Base-by-base conservation (phyloP, 306 rosid genomes). In the Castanea sativa region DNA sequence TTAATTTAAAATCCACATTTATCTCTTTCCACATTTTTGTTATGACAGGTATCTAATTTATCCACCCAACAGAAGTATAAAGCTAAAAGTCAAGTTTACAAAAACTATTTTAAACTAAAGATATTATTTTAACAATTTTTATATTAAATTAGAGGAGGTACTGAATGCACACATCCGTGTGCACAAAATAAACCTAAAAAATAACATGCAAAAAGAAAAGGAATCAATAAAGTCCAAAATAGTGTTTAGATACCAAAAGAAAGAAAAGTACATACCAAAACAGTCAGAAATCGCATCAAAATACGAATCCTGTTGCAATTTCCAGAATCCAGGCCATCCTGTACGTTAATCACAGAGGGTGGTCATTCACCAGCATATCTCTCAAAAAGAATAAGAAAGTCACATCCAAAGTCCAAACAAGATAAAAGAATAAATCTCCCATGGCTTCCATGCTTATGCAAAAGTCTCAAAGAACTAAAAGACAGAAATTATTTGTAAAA, bases 301-400 rank as follows among this genome's bases (percentile, higher is more conserved):
- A 89, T 86, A 58, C 99, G 99, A 82, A 90, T 82, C 81, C 80
- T 78, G 49, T 89, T 85, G 87, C 94, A 95, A 79, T 91, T 83
- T 88, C 92, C 97, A 78, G 89, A 84, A 82, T 91, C 85, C 35
- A 95, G 78, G 71, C 91, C 98, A 83, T 85, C 98, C 99, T 95
- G 90, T 74, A 64, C 21, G 82, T 23, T 53, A 79, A 76, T 15
- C 58, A 59, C 30, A 73, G 25, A 29, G 51, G 57, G 41, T 30
- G 21, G 45, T 67, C 55, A 51, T 19, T 57, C 25, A 32, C 25
- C 3, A 7, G 64, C 56, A n/a, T 68, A 30, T 64, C 25, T 45
- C 51, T 23, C 10, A 30, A 29, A 79, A 35, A 13, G 35, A 21
- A 16, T 43, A 80, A 61, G 59, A 53, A 77, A 71, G 58, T 49